Conservation (phyloP, 108 stramenopile genomes). For the Cyclotella cryptica region DNA sequence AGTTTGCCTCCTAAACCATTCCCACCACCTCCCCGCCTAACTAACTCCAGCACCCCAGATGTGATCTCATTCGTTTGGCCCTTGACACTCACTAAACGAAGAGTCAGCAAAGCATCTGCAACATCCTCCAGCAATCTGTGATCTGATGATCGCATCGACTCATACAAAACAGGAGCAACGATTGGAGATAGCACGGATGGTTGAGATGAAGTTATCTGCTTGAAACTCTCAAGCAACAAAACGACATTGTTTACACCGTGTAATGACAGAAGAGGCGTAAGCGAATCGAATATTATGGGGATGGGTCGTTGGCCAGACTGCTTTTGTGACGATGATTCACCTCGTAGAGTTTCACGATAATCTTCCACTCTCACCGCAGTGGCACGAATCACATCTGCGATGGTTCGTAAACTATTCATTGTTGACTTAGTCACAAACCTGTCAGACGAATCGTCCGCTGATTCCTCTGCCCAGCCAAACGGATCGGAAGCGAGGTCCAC, state of each 20-base stretch:
- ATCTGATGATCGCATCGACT: constrained; percentile 43
- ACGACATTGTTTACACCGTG: constrained; percentile 40
- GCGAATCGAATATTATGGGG: constrained; percentile 43
- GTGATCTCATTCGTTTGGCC: not conserved
- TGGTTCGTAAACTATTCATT: constrained; percentile 31
- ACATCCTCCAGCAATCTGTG: constrained; percentile 40
- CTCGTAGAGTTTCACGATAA: not conserved
- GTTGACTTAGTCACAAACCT: constrained; percentile 17
- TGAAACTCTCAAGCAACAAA: constrained; percentile 35
- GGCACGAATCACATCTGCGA: constrained; percentile 28
- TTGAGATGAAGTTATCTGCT: not conserved
- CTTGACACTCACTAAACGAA: constrained; percentile 13
- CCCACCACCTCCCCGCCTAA: constrained; percentile 40
- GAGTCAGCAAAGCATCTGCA: constrained; percentile 32
- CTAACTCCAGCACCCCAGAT: constrained; percentile 39
- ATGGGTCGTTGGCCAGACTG: constrained; percentile 16
- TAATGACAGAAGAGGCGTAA: constrained; percentile 33
- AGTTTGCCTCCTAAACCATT: constrained; percentile 36
- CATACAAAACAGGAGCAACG: constrained; percentile 41
- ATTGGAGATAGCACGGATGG: constrained; percentile 39
- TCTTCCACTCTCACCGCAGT: constrained; percentile 24
- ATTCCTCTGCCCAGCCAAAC: constrained; percentile 45
- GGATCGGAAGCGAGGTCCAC: constrained; percentile 41
- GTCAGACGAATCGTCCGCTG: not conserved
- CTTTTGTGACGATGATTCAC: not conserved